A percentile compares a stretch with the other conserved stretches of the same genome.
phyloP scores from a whole-genome alignment of 2,329 filamentous ascomycete genomes.

The Fusarium annulatum region DNA sequence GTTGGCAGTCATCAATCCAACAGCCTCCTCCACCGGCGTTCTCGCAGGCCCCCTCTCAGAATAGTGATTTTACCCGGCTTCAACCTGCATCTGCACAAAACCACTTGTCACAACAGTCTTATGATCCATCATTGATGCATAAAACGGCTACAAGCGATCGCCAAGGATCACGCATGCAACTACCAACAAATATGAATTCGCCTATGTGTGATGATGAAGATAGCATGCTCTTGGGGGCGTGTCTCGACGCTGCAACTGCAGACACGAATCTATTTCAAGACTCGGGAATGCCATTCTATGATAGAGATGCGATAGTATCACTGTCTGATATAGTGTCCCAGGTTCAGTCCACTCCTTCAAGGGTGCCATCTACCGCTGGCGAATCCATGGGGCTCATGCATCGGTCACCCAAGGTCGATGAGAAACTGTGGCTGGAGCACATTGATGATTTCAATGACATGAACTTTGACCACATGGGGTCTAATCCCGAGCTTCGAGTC shows the following conservation, averaged over 20 bases:
- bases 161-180: not conserved
- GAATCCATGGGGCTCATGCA: conserved; percentile 11
- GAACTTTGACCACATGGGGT: conserved; percentile 20
- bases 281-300: not conserved
- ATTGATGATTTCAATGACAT: not conserved
- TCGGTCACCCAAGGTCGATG: conserved; percentile 15
- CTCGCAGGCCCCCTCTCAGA: not conserved
- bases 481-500: conserved; percentile 11
- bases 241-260: not conserved
- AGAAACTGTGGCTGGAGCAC: not conserved
- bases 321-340: not conserved
- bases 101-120: not conserved
- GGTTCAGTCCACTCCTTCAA: conserved; percentile 24
- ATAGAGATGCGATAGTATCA: conserved; percentile 4
- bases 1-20: not conserved
- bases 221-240: not conserved
- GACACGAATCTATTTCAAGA: not conserved
- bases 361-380: conserved; percentile 26
- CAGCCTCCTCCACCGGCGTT: not conserved
- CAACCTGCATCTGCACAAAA: not conserved
- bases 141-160: not conserved
- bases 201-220: not conserved
- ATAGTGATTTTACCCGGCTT: not conserved
- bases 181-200: not conserved
- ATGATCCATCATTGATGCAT: not conserved